These are phyloP conservation scores for Coprinopsis strossmayeri DNA, from an alignment of 768 basidiomycete genomes.

Conservation along the genomic window DNA sequence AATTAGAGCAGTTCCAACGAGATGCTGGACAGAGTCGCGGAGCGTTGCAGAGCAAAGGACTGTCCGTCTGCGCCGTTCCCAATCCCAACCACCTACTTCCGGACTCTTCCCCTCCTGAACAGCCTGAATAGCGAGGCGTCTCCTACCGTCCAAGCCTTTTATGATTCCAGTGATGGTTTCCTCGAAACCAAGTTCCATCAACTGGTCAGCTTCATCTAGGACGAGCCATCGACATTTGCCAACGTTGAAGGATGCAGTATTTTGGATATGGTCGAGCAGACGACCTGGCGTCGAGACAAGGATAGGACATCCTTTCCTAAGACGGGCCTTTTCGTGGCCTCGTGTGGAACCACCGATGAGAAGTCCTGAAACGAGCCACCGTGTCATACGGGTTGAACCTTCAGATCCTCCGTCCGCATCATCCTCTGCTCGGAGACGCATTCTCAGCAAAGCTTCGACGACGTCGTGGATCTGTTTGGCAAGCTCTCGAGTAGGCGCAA, in stretches of 20 bases:
- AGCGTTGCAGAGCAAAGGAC: constrained; percentile 97
- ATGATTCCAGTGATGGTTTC: constrained; percentile 91
- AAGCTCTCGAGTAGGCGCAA: constrained; percentile 92
- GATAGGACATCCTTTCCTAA: constrained; percentile 93
- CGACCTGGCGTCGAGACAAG: constrained; percentile 95
- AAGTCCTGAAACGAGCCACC: constrained; percentile 92
- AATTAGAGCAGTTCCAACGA: constrained; percentile 76
- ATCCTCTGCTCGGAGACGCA: constrained; percentile 59
- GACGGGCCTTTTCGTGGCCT: constrained; percentile 90
- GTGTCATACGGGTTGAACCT: constrained; percentile 49
- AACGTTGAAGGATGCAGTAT: constrained; percentile 87
- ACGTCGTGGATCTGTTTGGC: constrained; percentile 97
- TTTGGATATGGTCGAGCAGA: constrained; percentile 92
- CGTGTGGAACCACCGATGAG: constrained; percentile 93
- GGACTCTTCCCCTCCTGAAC: constrained; percentile 56
- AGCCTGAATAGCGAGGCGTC: constrained; percentile 66
- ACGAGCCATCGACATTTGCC: constrained; percentile 95
- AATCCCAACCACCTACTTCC: constrained; percentile 85
- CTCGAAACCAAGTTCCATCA: constrained; percentile 98
- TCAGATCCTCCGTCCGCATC: constrained; percentile 45
- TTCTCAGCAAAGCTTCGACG: constrained; percentile 71
- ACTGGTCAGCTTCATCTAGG: constrained; percentile 92
- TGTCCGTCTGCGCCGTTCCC: constrained; percentile 71
- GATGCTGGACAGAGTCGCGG: constrained; percentile 87
- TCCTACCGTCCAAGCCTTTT: constrained; percentile 76